phyloP scores from a whole-genome alignment of 1,284 basidiomycete genomes.

The Cutaneotrichosporon dermatis region DNA sequence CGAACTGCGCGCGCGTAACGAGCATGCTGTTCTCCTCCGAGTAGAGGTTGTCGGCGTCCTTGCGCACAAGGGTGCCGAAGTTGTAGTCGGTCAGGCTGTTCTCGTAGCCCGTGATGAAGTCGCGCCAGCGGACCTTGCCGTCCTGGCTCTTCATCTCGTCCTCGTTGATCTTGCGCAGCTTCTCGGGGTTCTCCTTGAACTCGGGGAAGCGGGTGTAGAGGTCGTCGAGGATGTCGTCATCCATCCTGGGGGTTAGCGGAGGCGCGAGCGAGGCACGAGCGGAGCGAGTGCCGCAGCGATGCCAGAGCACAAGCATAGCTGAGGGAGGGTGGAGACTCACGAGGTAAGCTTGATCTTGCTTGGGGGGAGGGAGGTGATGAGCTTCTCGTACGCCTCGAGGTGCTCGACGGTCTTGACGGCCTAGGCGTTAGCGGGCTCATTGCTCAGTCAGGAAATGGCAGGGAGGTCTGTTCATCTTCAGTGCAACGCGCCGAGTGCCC shows the following conservation, averaged over 20 bases:
- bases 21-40: slow-evolving; percentile 92
- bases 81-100: slow-evolving; percentile 89
- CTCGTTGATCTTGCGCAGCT: slow-evolving; percentile 73
- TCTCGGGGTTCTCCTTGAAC: slow-evolving; percentile 60
- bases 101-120: slow-evolving; percentile 75
- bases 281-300: not conserved
- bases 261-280: not conserved
- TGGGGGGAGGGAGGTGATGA: slow-evolving; percentile 77
- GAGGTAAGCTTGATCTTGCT: slow-evolving; percentile 73
- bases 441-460: no score
- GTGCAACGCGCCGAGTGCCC: no score
- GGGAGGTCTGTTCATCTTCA: no score
- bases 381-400: slow-evolving; percentile 94
- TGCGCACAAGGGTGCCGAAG: slow-evolving; percentile 92
- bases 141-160: slow-evolving; percentile 87
- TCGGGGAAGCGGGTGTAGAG: slow-evolving; percentile 79
- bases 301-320: no score
- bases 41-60: slow-evolving; percentile 76
- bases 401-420: slow-evolving; percentile 96
- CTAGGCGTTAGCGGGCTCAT: slow-evolving; percentile 2
- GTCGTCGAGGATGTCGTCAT: slow-evolving; percentile 86
- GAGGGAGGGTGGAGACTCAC: slow-evolving; percentile 50
- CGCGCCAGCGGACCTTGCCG: slow-evolving; percentile 90
- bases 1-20: slow-evolving; percentile 73
- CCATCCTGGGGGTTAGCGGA: slow-evolving; percentile 56